phyloP scores from a whole-genome alignment of 352 stramenopile genomes.

The Phytophthora ramorum region DNA sequence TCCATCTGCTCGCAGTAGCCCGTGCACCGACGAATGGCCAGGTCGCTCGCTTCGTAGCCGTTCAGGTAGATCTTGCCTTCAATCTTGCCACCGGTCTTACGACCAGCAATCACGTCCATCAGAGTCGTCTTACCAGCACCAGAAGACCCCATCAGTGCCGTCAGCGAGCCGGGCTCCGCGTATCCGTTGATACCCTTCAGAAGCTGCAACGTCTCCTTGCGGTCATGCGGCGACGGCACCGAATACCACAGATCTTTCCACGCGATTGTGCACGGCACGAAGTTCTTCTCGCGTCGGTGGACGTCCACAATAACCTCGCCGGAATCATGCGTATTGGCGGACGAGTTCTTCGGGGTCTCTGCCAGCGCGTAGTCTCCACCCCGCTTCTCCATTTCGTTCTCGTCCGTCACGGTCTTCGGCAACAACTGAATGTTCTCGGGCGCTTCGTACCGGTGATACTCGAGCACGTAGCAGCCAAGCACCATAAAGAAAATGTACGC shows the following conservation, averaged over 20 bases:
- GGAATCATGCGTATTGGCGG: conserved; percentile 5
- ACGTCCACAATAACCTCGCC: background rate
- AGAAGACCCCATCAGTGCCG: conserved; percentile 83
- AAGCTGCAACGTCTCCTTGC: background rate
- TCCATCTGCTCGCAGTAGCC: conserved; percentile 88
- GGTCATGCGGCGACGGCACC: conserved; percentile 1
- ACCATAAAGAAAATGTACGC: conserved; percentile 40
- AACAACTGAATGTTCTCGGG: conserved; percentile 27
- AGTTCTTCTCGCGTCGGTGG: background rate
- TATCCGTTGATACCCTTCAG: conserved; percentile 41
- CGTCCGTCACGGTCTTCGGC: background rate
- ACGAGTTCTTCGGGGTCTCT: conserved; percentile 17
- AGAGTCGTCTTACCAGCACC: conserved; percentile 42
- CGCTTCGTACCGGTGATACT: conserved; percentile 40
- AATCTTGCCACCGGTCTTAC: conserved; percentile 59
- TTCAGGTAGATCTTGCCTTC: conserved; percentile 60
- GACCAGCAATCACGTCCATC: conserved; percentile 21
- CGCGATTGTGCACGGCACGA: conserved; percentile 1
- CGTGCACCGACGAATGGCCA: conserved; percentile 55
- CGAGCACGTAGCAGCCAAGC: conserved; percentile 35
- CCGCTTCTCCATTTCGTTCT: conserved; percentile 23
- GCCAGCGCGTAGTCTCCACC: conserved; percentile 7
- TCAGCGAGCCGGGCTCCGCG: conserved; percentile 51
- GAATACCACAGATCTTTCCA: conserved; percentile 1
- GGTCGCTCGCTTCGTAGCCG: conserved; percentile 43